Evolutionary conservation across 345 rosid species (phyloP), one percentile per base, ranked within the genome.

Genomic region (Crucihimalaya himalaica): DNA sequence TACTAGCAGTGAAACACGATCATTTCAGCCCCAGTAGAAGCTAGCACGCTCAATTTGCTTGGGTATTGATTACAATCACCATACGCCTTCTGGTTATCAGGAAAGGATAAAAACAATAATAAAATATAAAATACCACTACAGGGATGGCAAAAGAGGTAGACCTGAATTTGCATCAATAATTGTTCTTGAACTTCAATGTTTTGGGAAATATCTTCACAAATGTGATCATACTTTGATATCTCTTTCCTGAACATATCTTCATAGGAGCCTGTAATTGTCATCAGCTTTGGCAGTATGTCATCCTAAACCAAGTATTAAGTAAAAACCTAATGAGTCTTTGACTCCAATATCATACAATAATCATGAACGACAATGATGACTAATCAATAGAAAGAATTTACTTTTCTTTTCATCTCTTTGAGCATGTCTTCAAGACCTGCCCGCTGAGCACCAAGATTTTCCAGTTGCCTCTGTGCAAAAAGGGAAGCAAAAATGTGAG

Each of bases 341-440:
- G 66, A 51, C 32, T 39, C 60, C 35, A 60, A 9, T 58, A 46
- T 59, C 46, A 51, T 18, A 40, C 25, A 32, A 50, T 66, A 72
- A 21, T 8, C 10, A 77, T 39, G 68, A 72, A 63, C 61, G 51
- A 60, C n/a, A 51, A 20, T 29, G 51, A 66, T 65, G 56, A 51
- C 15, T 32, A 65, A 21, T 52, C 39, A 66, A 23, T 71, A 68
- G 54, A 70, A 55, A 40, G 21, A 8, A 11, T 56, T 57, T 19
- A 95, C 99, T 87, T 92, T 95, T 85, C 97, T 88, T 84, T 92
- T 92, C 99, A 95, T 95, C 78, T 95, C 99, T 82, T 86, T 95
- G 45, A 92, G 97, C 97, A 95, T 88, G 79, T 95, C 99, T 82
- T 95, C 99, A 74, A 95, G 99, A 66, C 98, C 96, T 11, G 99